Evolutionary conservation across 306 rosid species (phyloP), one percentile per base, ranked within the genome.

Genomic region (Vicia sativa): DNA sequence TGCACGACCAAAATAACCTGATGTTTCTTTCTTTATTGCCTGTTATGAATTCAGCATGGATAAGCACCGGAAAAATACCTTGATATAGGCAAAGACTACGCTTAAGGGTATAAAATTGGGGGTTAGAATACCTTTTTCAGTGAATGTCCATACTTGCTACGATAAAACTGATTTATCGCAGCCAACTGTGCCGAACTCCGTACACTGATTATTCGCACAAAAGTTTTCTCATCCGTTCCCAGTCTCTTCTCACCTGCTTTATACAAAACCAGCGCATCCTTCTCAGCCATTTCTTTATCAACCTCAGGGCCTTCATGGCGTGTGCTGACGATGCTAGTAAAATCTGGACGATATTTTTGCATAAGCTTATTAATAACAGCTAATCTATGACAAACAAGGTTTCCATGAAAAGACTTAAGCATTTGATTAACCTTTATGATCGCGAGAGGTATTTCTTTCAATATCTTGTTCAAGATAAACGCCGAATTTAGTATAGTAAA

Each of bases 281-380:
- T 64, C 67, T 67, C 79, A 53, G 74, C 85, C 43, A 82, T 52
- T 38, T 52, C 79, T 54, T 69, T 67, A 75, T 85, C 79, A 34
- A 86, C 83, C 79, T 85, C 93, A 9, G 78, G 93, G 59, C 88
- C 93, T 80, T 91, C 97, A 49, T 79, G 74, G 12, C 90, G 95
- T 1, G 68, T 75, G 56, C 75, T 67, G 52, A 83, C 45, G 71
- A 87, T 43, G 85, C 84, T 56, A 89, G 88, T 85, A 92, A 71
- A 62, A 91, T 79, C 95, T 89, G 67, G 53, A 80, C 38, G 34
- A 55, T 43, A 0, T n/a, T 21, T 76, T 58, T n/a, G 34, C 37
- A 31, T 31, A 31, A 31, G 37, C 37, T 31, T 31, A 31, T 31
- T 31, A 31, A 31, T 6, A 31, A 31, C 37, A n/a, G 49, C 21